These are phyloP conservation scores for Colletotrichum siamense DNA, from an alignment of 2,329 filamentous ascomycete genomes.

Conservation along the genomic window DNA sequence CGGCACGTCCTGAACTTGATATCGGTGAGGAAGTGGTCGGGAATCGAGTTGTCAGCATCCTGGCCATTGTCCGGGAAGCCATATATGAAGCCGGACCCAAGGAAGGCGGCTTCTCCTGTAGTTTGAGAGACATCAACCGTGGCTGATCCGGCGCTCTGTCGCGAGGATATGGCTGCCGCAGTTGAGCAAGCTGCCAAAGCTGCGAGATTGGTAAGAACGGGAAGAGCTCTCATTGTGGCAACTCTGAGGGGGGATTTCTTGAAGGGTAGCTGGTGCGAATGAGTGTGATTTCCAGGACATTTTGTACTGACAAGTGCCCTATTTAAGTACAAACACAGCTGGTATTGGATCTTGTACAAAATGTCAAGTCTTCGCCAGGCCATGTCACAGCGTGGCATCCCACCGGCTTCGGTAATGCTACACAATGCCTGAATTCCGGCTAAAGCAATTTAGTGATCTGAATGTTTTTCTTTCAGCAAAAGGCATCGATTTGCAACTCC, in stretches of 20 bases:
- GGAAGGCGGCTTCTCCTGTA: neutral
- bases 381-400: neutral
- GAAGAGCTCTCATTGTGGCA: neutral
- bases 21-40: neutral
- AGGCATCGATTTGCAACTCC: neutral
- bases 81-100: neutral
- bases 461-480: neutral
- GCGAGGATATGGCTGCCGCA: neutral
- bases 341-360: neutral
- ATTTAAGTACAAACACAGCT: neutral
- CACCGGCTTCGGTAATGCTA: neutral
- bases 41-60: neutral
- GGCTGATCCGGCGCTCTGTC: neutral
- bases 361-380: neutral
- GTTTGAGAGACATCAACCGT: neutral
- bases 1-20: neutral
- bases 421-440: neutral
- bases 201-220: neutral
- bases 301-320: neutral
- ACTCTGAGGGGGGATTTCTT: accelerated
- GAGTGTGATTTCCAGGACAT: neutral
- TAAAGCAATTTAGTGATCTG: neutral
- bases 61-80: neutral
- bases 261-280: neutral
- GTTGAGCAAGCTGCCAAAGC: neutral